Conservation (phyloP, 148 eudicot species). For the Cornus suecica region DNA sequence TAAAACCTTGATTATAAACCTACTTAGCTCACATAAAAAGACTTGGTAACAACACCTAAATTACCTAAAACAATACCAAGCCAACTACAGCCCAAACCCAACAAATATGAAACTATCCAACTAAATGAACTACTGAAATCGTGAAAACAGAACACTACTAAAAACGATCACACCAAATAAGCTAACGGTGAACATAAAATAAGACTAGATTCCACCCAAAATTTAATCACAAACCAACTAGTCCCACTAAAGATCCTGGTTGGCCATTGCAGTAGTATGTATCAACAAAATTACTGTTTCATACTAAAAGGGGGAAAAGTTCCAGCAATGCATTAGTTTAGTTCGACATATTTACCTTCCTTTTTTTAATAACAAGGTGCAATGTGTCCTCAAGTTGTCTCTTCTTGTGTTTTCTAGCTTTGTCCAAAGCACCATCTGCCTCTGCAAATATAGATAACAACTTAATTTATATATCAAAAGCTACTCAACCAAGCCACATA, state of each 20-base stretch:
- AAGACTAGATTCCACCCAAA: neutral
- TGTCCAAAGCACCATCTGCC: conserved; percentile 98
- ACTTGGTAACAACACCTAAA: neutral
- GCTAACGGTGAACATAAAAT: neutral
- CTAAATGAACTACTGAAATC: neutral
- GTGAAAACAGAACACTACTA: neutral
- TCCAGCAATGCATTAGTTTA: neutral
- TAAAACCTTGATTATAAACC: neutral
- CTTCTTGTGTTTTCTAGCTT: conserved; percentile 97
- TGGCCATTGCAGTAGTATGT: neutral
- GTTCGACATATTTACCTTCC: conserved; percentile 50
- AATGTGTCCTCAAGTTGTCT: conserved; percentile 94
- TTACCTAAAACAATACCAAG: neutral
- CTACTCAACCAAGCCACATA: conserved; percentile 6
- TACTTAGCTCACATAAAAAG: neutral
- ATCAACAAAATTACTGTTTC: neutral
- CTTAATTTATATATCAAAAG: neutral
- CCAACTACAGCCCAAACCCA: neutral
- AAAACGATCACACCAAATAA: neutral
- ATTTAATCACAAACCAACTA: neutral
- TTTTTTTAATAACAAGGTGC: conserved; percentile 75
- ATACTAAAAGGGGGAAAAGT: neutral
- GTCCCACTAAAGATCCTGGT: neutral
- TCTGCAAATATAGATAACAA: conserved; percentile 40
- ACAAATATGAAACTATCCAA: neutral